Evolutionary conservation across 441 rosid species (phyloP), one percentile per base, ranked within the genome.

Genomic region (Iberis amara): DNA sequence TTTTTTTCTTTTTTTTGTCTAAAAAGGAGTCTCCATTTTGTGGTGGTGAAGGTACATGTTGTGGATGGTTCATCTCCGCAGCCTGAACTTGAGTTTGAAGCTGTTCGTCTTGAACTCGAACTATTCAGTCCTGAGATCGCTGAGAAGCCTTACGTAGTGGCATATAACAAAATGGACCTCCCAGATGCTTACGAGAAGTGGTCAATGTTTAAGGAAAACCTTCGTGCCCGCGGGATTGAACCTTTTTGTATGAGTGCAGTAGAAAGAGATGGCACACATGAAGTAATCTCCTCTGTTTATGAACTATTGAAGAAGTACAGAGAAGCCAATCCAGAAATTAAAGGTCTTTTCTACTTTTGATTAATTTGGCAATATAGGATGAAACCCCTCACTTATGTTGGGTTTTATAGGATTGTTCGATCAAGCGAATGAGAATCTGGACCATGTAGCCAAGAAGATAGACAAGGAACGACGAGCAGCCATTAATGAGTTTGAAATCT

Each of bases 101-200:
- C 96, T 32, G 84, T 90, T 65, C 92, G 95, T 48, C 94, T 90
- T 1, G 98, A 90, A 73, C 78, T 90, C 53, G 96, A 90, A 71
- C 44, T 87, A 69, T 87, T 90, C 57, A 83, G 82, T 69, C 98
- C 98, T 52, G 92, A 83, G 63, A 53, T 83, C 24, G 85, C 92
- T 14, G 92, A 76, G 64, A 87, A 87, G 71, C 96, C 98, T 40
- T 90, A 68, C 21, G 44, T 90, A 50, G 92, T 87, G 73, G 98
- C 96, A 40, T 90, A 54, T 65, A 90, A 87, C 76, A 87, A 90
- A 74, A 83, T 86, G 86, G 97, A 90, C 65, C 88, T 90, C 62
- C 95, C 85, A 3, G 92, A 87, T 53, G 96, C 92, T 42, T 69
- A 77, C 41, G 86, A 77, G 57, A 79, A 78, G 21, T 87, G 95